Evolutionary conservation across 1,139 yeast genomes (phyloP).

Genomic region (Nematodospora anomalae): DNA sequence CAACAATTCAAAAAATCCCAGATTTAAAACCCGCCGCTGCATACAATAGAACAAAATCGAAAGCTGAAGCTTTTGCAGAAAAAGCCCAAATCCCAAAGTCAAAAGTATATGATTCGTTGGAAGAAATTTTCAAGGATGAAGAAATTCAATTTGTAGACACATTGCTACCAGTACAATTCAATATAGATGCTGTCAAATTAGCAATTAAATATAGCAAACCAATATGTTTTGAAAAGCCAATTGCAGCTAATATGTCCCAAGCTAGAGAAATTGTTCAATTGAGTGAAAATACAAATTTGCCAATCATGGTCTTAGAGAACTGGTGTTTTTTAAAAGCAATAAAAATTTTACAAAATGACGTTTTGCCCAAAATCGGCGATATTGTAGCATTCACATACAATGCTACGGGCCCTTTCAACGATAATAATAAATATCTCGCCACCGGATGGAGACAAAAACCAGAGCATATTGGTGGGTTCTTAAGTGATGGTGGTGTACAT

Average conservation of each 20-base stretch:
- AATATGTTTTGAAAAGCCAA: constrained; percentile 81
- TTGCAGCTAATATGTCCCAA: constrained; percentile 79
- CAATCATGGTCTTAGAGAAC: constrained; percentile 79
- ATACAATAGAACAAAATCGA: constrained; percentile 76
- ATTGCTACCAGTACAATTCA: constrained; percentile 80
- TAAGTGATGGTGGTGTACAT: constrained; percentile 95
- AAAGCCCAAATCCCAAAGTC: constrained; percentile 50
- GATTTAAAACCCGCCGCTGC: constrained; percentile 51
- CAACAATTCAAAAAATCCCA: constrained; percentile 54
- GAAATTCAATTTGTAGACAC: constrained; percentile 77
- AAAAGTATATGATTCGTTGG: constrained; percentile 65
- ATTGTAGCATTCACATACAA: constrained; percentile 75
- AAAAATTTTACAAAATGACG: constrained; percentile 46
- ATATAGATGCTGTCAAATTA: constrained; percentile 62
- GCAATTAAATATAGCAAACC: constrained; percentile 76
- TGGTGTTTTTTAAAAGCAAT: constrained; percentile 73
- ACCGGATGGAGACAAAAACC: constrained; percentile 89
- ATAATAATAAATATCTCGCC: constrained; percentile 59
- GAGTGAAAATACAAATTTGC: constrained; percentile 57
- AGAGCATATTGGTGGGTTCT: constrained; percentile 86
- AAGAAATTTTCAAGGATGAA: constrained; percentile 61
- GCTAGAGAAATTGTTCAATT: constrained; percentile 76
- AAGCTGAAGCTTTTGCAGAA: constrained; percentile 79
- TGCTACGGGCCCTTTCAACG: constrained; percentile 78
- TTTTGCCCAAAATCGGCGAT: constrained; percentile 70